Percentiles rank a stretch among this genome's conserved stretches.
phyloP scores from a whole-genome alignment of 2,329 filamentous ascomycete genomes.

The Alternaria infectoria region DNA sequence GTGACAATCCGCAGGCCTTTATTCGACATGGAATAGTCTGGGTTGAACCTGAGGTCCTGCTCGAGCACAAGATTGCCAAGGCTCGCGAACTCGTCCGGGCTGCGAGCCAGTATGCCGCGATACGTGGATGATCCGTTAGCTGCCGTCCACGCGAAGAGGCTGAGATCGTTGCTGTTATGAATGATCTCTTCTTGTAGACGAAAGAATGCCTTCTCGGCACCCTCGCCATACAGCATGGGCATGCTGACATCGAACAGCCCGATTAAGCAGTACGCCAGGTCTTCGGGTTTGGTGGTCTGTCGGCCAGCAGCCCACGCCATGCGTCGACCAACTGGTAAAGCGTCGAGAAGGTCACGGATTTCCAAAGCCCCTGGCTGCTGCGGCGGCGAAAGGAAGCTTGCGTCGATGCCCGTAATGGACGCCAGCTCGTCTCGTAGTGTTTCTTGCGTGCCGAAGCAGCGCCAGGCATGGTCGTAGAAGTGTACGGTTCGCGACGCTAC shows the following conservation, averaged over 20 bases:
- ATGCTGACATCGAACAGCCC: constrained; percentile 37
- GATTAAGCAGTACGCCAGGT: constrained; percentile 35
- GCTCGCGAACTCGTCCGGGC: neutral
- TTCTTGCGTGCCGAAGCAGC: neutral
- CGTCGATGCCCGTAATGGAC: neutral
- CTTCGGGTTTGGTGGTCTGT: constrained; percentile 25
- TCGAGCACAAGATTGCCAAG: neutral
- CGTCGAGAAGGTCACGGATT: neutral
- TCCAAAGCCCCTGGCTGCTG: neutral
- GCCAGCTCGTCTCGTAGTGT: neutral
- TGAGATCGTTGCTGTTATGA: neutral
- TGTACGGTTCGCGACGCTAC: neutral
- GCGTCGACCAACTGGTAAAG: neutral
- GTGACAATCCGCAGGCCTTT: neutral
- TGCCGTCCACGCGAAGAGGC: neutral
- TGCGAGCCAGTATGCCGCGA: neutral
- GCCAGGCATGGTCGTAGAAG: neutral
- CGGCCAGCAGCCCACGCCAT: constrained; percentile 9
- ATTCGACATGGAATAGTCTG: neutral
- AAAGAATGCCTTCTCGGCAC: constrained; percentile 16
- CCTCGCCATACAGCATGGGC: constrained; percentile 37
- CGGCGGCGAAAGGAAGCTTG: neutral
- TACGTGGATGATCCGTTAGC: neutral
- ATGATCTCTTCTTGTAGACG: constrained; percentile 15
- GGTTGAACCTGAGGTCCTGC: neutral